Conservation (phyloP, 2,329 filamentous ascomycete genomes). For the Didymella glomerata region DNA sequence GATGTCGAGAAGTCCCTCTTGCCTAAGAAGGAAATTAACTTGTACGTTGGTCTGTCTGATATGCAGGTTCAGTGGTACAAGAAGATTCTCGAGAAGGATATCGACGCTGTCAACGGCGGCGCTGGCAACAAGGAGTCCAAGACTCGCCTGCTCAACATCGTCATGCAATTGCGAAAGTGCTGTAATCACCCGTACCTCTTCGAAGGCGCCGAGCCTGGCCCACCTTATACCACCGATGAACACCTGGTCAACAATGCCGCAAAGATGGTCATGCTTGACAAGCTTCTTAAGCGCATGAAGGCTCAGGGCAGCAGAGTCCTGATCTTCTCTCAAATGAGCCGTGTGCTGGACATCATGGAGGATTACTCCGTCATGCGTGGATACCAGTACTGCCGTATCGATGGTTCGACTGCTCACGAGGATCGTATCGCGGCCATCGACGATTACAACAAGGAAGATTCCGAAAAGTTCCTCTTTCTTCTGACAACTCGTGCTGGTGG, state of each 20-base stretch:
- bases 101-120: slow-evolving; percentile 96
- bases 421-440: slow-evolving; percentile 98
- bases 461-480: slow-evolving; percentile 89
- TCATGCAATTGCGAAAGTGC: slow-evolving; percentile 99
- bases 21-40: slow-evolving; percentile 95
- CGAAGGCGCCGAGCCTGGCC: slow-evolving; percentile 94
- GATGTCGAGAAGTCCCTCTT: slow-evolving; percentile 98
- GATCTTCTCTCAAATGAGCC: slow-evolving; percentile 99
- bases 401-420: slow-evolving; percentile 95
- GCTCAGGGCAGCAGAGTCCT: slow-evolving; percentile 91
- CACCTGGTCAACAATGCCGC: slow-evolving; percentile 92
- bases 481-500: slow-evolving; percentile 95
- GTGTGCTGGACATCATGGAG: slow-evolving; percentile 93
- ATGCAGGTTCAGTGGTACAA: slow-evolving; percentile 99
- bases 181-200: slow-evolving; percentile 99
- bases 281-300: slow-evolving; percentile 82
- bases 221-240: slow-evolving; percentile 97
- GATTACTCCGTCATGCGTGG: slow-evolving; percentile 97
- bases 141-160: slow-evolving; percentile 94
- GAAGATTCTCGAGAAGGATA: slow-evolving; percentile 98
- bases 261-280: slow-evolving; percentile 98
- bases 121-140: slow-evolving; percentile 97
- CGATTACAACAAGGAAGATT: slow-evolving; percentile 95
- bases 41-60: slow-evolving; percentile 98
- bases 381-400: slow-evolving; percentile 96